phyloP scores from a whole-genome alignment of 805 yeast genomes.

The Zygosaccharomyces rouxii region DNA sequence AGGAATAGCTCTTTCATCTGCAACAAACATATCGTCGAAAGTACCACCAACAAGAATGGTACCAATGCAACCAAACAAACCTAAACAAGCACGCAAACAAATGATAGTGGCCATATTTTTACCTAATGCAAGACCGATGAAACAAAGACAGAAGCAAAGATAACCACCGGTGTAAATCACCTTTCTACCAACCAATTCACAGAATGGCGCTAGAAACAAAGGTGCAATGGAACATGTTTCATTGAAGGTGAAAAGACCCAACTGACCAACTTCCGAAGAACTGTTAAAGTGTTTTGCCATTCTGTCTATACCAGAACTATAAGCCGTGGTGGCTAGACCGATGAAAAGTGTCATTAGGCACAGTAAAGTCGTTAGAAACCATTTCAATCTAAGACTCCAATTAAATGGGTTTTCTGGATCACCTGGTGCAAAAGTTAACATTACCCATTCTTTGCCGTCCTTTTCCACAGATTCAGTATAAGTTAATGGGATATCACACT shows the following conservation, averaged over 20 bases:
- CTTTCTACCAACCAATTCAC: constrained; percentile 3
- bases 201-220: constrained; percentile 3
- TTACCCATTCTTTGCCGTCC: constrained; percentile 2
- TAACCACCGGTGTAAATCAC: background rate
- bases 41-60: constrained; percentile 5
- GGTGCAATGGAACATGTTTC: background rate
- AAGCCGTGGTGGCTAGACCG: constrained; percentile 1
- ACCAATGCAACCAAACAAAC: constrained; percentile 1
- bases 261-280: background rate
- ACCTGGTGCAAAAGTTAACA: constrained; percentile 2
- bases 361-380: background rate
- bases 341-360: constrained; percentile 1
- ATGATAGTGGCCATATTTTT: constrained; percentile 1
- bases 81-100: background rate
- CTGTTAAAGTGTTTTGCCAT: background rate
- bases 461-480: constrained; percentile 3
- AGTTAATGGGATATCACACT: constrained; percentile 1
- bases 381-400: background rate
- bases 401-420: background rate
- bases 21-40: constrained; percentile 2
- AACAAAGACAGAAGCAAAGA: constrained; percentile 1
- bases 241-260: constrained; percentile 2
- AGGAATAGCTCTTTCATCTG: constrained; percentile 2
- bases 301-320: background rate
- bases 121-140: constrained; percentile 3